These are phyloP conservation scores for Vicia faba DNA, from an alignment of 306 rosid species.

Conservation along the genomic window DNA sequence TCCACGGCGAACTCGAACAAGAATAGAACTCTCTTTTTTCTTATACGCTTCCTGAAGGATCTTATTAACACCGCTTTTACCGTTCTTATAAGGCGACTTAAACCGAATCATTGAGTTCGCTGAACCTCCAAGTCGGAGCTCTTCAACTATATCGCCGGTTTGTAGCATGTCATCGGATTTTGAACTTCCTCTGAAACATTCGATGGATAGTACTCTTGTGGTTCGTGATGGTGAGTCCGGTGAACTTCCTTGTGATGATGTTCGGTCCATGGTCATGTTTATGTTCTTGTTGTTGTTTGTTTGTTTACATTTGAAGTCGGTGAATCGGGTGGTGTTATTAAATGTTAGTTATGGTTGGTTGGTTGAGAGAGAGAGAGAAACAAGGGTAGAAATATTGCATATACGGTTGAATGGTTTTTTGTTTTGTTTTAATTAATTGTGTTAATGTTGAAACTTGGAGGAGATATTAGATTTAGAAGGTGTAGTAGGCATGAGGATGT, in stretches of 20 bases:
- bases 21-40: slow-evolving; percentile 76
- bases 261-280: slow-evolving; percentile 79
- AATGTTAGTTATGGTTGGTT: background rate
- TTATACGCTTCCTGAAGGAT: slow-evolving; percentile 67
- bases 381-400: too few species aligned
- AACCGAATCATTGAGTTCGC: slow-evolving; percentile 39
- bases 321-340: background rate
- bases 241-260: slow-evolving; percentile 50
- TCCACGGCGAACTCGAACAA: slow-evolving; percentile 73
- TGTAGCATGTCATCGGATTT: slow-evolving; percentile 81
- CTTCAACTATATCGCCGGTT: slow-evolving; percentile 88
- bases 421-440: too few species aligned
- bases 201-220: slow-evolving; percentile 66
- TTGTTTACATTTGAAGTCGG: background rate
- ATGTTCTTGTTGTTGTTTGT: background rate
- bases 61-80: slow-evolving; percentile 70
- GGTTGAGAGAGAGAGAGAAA: background rate
- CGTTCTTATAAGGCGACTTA: slow-evolving; percentile 75
- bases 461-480: too few species aligned
- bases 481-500: too few species aligned
- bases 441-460: too few species aligned
- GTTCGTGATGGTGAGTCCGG: slow-evolving; percentile 62
- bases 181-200: slow-evolving; percentile 71
- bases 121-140: slow-evolving; percentile 65
- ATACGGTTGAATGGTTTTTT: too few species aligned